Conservation (phyloP, 805 yeast species). For the Osmozyma mogii region DNA sequence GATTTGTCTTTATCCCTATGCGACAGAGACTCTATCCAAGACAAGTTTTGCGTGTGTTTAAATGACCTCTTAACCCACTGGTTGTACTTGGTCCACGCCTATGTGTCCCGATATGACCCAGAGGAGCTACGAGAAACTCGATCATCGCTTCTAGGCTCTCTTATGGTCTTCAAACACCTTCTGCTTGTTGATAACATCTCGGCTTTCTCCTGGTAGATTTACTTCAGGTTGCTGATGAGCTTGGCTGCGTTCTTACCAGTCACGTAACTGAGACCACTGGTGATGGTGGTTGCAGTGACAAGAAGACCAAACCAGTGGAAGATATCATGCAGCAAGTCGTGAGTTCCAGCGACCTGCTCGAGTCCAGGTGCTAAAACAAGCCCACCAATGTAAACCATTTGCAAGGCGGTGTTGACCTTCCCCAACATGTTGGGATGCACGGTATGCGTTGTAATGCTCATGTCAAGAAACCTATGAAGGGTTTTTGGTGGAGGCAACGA, state of each 20-base stretch:
- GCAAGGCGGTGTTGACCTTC: slow-evolving; percentile 84
- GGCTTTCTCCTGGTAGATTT: no score
- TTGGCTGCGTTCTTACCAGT: slow-evolving; percentile 64
- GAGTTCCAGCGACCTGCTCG: slow-evolving; percentile 12
- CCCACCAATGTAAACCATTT: slow-evolving; percentile 76
- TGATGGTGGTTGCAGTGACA: slow-evolving; percentile 53
- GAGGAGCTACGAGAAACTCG: no score
- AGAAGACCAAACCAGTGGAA: slow-evolving; percentile 20
- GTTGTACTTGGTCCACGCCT: no score
- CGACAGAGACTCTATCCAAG: no score
- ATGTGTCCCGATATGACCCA: no score
- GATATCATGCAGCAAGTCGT: slow-evolving; percentile 6
- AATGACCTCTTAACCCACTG: no score
- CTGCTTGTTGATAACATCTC: no score
- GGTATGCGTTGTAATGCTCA: slow-evolving; percentile 68
- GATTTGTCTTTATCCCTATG: no score
- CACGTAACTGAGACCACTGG: slow-evolving; percentile 74
- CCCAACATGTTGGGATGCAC: slow-evolving; percentile 84
- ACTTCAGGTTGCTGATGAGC: no score
- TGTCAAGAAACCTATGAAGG: slow-evolving; percentile 64
- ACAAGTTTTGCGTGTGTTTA: no score
- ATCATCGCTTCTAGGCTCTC: no score
- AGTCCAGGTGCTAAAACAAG: slow-evolving; percentile 29
- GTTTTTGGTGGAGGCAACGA: slow-evolving; percentile 76
- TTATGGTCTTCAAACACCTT: no score